Percentiles rank a stretch among this genome's conserved stretches.
These are phyloP conservation scores for Phytophthora nicotianae DNA, from an alignment of 352 stramenopile genomes.

Conservation along the genomic window DNA sequence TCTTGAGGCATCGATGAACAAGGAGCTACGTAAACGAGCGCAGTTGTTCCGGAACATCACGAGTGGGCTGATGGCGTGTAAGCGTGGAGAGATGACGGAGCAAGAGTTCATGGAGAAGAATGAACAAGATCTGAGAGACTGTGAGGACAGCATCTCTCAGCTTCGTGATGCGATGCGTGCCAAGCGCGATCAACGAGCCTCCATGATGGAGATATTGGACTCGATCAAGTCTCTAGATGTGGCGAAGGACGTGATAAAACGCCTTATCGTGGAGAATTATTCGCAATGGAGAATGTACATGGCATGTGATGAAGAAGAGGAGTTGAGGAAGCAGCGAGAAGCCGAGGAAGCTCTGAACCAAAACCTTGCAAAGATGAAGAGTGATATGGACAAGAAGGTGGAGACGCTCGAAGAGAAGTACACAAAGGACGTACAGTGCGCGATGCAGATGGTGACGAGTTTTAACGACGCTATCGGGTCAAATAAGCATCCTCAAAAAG, in stretches of 20 bases:
- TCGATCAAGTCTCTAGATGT: constrained; percentile 49
- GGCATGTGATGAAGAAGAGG: constrained; percentile 36
- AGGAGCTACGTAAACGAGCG: constrained; percentile 56
- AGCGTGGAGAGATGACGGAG: constrained; percentile 44
- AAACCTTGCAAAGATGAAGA: constrained; percentile 21
- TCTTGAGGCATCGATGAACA: constrained; percentile 51
- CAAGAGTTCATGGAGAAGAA: constrained; percentile 61
- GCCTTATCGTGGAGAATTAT: constrained; percentile 59
- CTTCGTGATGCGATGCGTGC: constrained; percentile 49
- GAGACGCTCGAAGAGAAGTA: constrained; percentile 36
- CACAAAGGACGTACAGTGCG: constrained; percentile 39
- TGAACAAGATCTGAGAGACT: constrained; percentile 53
- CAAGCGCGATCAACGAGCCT: constrained; percentile 23
- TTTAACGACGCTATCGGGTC: constrained; percentile 27
- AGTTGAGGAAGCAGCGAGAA: constrained; percentile 21
- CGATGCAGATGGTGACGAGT: constrained; percentile 43
- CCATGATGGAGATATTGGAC: constrained; percentile 44
- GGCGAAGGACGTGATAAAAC: constrained; percentile 54
- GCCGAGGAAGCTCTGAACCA: constrained; percentile 9
- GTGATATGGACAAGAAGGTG: constrained; percentile 35
- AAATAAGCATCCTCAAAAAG: constrained; percentile 11
- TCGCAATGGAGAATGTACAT: constrained; percentile 52
- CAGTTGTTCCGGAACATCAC: constrained; percentile 57
- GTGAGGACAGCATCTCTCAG: constrained; percentile 66
- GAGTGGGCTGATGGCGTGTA: constrained; percentile 33